Conservation (phyloP, 2,329 filamentous ascomycete species). For the Thelonectria discophora region DNA sequence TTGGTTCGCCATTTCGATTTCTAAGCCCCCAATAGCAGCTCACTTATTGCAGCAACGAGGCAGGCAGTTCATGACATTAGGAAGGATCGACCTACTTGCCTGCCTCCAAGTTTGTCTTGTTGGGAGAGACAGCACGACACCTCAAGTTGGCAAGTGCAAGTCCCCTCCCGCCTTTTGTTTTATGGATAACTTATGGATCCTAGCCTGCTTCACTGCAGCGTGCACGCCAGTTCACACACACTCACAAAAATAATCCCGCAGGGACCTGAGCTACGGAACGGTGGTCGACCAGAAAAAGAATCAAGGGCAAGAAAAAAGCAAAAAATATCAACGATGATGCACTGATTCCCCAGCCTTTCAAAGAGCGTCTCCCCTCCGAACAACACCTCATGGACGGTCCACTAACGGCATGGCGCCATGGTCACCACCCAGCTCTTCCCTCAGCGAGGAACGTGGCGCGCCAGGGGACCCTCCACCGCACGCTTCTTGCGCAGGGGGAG, state of each 20-base stretch:
- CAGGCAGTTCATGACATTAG: not conserved
- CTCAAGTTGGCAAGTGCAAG: not conserved
- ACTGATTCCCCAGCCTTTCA: not conserved
- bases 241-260: constrained; percentile 26
- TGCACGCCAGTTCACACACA: constrained; percentile 15
- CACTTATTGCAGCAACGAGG: not conserved
- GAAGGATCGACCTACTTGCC: not conserved
- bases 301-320: not conserved
- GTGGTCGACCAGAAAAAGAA: not conserved
- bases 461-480: constrained; percentile 20
- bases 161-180: not conserved
- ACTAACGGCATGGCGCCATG: constrained; percentile 38
- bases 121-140: not conserved
- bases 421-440: constrained; percentile 8
- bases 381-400: constrained; percentile 21
- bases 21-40: not conserved
- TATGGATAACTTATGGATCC: not conserved
- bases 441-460: constrained; percentile 38
- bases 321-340: not conserved
- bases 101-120: not conserved
- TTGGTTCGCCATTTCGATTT: not conserved
- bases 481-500: constrained; percentile 1
- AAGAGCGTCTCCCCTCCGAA: not conserved
- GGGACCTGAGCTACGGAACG: not conserved
- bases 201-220: constrained; percentile 13